Conservation (phyloP, 2,329 filamentous ascomycete genomes). For the Diaporthe amygdali region DNA sequence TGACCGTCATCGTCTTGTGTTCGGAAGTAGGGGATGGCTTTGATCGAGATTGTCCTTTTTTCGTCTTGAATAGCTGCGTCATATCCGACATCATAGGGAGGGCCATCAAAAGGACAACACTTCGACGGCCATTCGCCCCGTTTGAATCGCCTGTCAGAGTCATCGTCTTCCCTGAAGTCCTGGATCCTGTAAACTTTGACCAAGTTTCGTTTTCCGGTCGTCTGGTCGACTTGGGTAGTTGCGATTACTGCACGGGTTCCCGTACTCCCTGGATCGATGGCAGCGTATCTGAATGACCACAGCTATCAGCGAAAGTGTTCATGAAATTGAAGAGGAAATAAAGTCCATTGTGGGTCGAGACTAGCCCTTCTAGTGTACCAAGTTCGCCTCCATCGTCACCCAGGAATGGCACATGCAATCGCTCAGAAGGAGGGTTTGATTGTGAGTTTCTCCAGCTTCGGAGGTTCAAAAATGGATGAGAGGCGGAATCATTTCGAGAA, state of each 20-base stretch:
- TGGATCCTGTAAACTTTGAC: not conserved
- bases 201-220: not conserved
- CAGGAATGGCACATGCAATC: not conserved
- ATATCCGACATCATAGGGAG: not conserved
- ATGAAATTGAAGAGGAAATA: too few relatives aligned
- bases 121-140: not conserved
- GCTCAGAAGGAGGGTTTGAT: not conserved
- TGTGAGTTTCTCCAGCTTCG: not conserved
- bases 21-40: not conserved
- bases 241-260: not conserved
- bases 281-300: not conserved
- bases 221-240: not conserved
- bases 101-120: slow-evolving; percentile 3
- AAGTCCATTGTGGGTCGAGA: too few relatives aligned
- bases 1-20: not conserved
- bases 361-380: not conserved
- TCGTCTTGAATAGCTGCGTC: not conserved
- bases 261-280: slow-evolving; percentile 1
- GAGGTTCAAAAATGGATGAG: not conserved
- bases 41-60: not conserved
- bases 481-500: not conserved
- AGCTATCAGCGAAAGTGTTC: not conserved
- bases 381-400: not conserved
- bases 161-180: not conserved
- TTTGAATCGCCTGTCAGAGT: not conserved